phyloP scores from a whole-genome alignment of 169 alveolate species.

The Plasmodium chabaudi region DNA sequence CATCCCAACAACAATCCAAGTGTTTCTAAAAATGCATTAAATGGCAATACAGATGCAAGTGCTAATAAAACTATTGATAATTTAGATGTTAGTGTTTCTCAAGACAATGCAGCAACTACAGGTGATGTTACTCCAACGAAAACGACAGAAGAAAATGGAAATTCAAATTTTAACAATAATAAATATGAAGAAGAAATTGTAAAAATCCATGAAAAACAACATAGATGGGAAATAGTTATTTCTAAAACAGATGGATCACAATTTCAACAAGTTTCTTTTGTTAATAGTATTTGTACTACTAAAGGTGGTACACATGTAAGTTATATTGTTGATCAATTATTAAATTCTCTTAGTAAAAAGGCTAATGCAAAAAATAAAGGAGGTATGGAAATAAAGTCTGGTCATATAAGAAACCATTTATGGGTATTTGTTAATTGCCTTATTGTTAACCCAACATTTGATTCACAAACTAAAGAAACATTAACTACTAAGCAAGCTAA shows the following conservation, averaged over 20 bases:
- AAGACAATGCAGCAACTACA: slow-evolving; percentile 5
- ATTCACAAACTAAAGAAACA: slow-evolving; percentile 99
- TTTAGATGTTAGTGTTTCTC: slow-evolving; percentile 13
- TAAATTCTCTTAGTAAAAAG: slow-evolving; percentile 91
- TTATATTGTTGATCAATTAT: slow-evolving; percentile 96
- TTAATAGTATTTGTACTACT: slow-evolving; percentile 97
- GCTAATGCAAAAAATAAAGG: slow-evolving; percentile 96
- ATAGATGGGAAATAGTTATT: slow-evolving; percentile 91
- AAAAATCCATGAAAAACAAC: slow-evolving; percentile 82
- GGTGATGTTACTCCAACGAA: slow-evolving; percentile 23
- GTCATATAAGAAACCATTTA: slow-evolving; percentile 94
- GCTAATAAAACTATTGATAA: slow-evolving; percentile 15
- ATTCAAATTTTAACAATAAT: background rate
- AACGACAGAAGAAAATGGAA: slow-evolving; percentile 4
- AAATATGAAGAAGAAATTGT: slow-evolving; percentile 79
- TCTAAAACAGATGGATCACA: slow-evolving; percentile 92
- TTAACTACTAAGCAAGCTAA: slow-evolving; percentile 93
- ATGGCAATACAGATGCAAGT: background rate
- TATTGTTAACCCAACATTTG: slow-evolving; percentile 99
- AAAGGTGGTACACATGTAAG: slow-evolving; percentile 99
- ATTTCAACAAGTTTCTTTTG: slow-evolving; percentile 98
- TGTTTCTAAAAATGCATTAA: background rate
- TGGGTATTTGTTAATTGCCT: slow-evolving; percentile 98
- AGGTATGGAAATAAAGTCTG: slow-evolving; percentile 93
- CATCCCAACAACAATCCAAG: background rate